Evolutionary conservation across 2,329 filamentous ascomycete species (phyloP), one percentile per base, ranked within the genome.

Genomic region (Fusarium odoratissimum): DNA sequence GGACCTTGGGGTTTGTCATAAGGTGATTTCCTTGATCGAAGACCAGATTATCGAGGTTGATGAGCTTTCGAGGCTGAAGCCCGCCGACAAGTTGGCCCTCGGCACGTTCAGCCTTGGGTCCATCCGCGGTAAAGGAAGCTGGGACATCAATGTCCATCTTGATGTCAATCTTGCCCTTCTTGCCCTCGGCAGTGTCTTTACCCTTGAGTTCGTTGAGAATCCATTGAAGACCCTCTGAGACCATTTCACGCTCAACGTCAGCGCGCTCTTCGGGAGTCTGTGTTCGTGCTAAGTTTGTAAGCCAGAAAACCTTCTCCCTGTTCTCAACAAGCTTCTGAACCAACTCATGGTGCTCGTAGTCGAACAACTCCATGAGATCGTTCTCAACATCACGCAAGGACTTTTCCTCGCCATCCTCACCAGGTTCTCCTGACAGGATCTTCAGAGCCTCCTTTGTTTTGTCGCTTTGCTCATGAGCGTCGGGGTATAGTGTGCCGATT

Each of bases 1-100:
- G 92, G 51, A 99, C 96, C 79, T 95, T 98, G 11, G 95, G 93
- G 77, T 99, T 99, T n/a, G 96, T 98, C 95, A 98, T 99, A 46
- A 99, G 88, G 85, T 99, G 96, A 78, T 98, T 99, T 59, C 96
- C 96, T 83, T 98, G 95, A 76, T 98, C 96, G 80, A 99, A 99
- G 42, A 98, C 89, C 38, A 99, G 89, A 77, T 98, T 98, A 64
- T 99, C 95, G 57, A 99, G 86, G 80, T 98, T 98, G 80, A 99
- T 94, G 48, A 94, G 85, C 79, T 93, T 94, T 75, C 91, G 91
- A 5, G 97, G 96, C 77, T 96, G 93, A 41, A 99, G 86, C 19
- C 94, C 95, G 60, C 95, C 94, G 37, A 95, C 88, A 25, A 97
- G 85, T 58, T 89, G 89, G 57, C 91, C 91, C 54, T 94, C 92